These are phyloP conservation scores for Russula virescens DNA, from an alignment of 768 basidiomycete genomes.

Conservation along the genomic window DNA sequence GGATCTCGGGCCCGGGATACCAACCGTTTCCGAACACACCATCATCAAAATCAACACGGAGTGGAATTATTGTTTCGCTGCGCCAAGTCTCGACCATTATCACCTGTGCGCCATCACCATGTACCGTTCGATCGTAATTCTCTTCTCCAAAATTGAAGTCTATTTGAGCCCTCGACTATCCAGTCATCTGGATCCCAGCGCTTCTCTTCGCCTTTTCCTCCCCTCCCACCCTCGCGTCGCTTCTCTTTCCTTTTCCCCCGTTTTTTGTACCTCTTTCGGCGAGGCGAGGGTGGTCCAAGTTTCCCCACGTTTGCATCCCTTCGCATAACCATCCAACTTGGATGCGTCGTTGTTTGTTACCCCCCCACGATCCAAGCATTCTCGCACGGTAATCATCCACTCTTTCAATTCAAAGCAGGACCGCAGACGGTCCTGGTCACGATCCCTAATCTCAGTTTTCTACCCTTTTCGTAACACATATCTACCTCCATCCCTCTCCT, in stretches of 20 bases:
- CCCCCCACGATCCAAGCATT: slow-evolving; percentile 13
- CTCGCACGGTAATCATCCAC: slow-evolving; percentile 19
- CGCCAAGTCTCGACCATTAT: slow-evolving; percentile 2
- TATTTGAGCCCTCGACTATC: slow-evolving; percentile 19
- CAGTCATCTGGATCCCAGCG: slow-evolving; percentile 8
- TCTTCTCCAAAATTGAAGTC: slow-evolving; percentile 10
- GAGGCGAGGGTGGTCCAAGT: slow-evolving; percentile 15
- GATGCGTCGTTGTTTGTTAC: slow-evolving; percentile 15
- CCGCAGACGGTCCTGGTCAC: slow-evolving; percentile 16
- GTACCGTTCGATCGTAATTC: slow-evolving; percentile 15
- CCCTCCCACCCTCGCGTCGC: slow-evolving; percentile 3
- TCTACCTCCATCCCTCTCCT: background rate
- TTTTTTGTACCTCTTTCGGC: background rate
- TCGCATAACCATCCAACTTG: slow-evolving; percentile 13
- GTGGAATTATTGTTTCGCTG: slow-evolving; percentile 2
- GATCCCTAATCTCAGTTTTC: slow-evolving; percentile 10
- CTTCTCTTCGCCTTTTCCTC: slow-evolving; percentile 7
- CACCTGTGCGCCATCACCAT: slow-evolving; percentile 1
- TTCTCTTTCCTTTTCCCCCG: background rate
- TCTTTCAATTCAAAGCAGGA: slow-evolving; percentile 20
- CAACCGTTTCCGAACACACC: background rate
- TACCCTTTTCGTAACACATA: slow-evolving; percentile 3
- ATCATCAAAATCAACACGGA: slow-evolving; percentile 14
- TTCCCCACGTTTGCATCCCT: slow-evolving; percentile 1
- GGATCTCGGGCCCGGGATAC: slow-evolving; percentile 7